phyloP scores from a whole-genome alignment of 805 yeast genomes.

The Jamesozyma piceae region DNA sequence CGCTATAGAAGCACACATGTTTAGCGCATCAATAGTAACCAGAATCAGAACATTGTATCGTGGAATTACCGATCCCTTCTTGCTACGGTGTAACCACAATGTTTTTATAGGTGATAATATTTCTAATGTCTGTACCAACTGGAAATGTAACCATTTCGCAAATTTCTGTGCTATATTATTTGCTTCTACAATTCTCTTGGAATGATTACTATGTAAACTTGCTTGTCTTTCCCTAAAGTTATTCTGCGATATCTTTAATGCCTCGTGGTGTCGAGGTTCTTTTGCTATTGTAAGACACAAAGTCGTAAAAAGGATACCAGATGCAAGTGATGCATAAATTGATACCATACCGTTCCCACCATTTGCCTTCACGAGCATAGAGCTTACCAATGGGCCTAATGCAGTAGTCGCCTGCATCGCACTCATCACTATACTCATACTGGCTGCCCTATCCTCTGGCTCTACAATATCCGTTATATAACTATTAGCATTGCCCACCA shows the following conservation, averaged over 20 bases:
- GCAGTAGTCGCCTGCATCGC: conserved; percentile 51
- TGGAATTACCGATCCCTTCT: conserved; percentile 28
- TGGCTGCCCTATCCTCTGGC: conserved; percentile 46
- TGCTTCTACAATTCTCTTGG: neutral
- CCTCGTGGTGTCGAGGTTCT: conserved; percentile 53
- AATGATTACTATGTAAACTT: neutral
- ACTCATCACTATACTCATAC: conserved; percentile 53
- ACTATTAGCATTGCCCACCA: conserved; percentile 52
- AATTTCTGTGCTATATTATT: neutral
- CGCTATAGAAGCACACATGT: conserved; percentile 34
- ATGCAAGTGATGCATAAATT: conserved; percentile 22
- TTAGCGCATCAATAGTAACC: conserved; percentile 38
- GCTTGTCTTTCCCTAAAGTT: conserved; percentile 3
- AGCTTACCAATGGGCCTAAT: conserved; percentile 55
- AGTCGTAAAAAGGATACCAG: conserved; percentile 30
- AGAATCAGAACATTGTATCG: conserved; percentile 42
- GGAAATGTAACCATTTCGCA: conserved; percentile 7
- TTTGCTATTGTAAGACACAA: conserved; percentile 37
- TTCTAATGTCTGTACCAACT: conserved; percentile 15
- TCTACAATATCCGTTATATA: conserved; percentile 69
- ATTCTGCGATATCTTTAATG: conserved; percentile 43
- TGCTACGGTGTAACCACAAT: conserved; percentile 36
- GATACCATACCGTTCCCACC: conserved; percentile 27
- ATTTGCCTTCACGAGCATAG: conserved; percentile 28
- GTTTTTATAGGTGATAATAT: conserved; percentile 42